Base-by-base conservation (phyloP, 768 basidiomycete species). In the Epithele typhae region DNA sequence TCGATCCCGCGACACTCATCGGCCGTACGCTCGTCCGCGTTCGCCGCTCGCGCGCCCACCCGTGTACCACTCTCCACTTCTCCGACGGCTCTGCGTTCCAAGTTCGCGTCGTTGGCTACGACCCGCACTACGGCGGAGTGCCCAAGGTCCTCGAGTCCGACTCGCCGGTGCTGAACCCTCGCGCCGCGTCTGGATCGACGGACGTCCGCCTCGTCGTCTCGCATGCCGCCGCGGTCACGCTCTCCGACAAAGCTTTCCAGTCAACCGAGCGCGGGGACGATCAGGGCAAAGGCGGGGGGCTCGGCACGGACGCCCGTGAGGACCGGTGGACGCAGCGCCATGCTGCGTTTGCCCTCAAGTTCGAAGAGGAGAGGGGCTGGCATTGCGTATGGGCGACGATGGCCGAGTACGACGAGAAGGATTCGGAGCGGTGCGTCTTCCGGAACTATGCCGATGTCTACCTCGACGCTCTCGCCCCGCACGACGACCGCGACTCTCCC, bases 301-400 rank as follows among this genome's bases (percentile, higher is more conserved):
- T 57, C 45, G 53, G 17, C 23, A 35, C 12, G 37, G 51, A 48
- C 19, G 45, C 51, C 25, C 51, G 58, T 25, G 63, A 63, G 41
- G 49, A 59, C 39, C 56, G 59, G 24, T 76, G 75, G 75, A 69
- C 72, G 57, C 74, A 77, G 56, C 62, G 65, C 22, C 75, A 77
- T 56, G 62, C 68, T 21, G 73, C 59, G 8, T 64, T 83, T 18
- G 81, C 77, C 18, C 65, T 83, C 64, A 80, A 79, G 52, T 80
- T 80, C 49, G 59, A 66, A 34, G 73, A 70, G 60, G 64, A 69
- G 33, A 59, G 59, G n/a, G 57, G 64, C 9, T 84, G 81, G 81
- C 78, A 81, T 48, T 82, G 79, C 61, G 72, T 84, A 27, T 84
- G 78, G 79, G 81, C 79, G n/a, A 72, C 70, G 22, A 68, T 81